Percentiles rank a stretch among this genome's conserved stretches.
phyloP scores from a whole-genome alignment of 1,139 yeast genomes.

The Zhuliangozyma parablackwelliae region DNA sequence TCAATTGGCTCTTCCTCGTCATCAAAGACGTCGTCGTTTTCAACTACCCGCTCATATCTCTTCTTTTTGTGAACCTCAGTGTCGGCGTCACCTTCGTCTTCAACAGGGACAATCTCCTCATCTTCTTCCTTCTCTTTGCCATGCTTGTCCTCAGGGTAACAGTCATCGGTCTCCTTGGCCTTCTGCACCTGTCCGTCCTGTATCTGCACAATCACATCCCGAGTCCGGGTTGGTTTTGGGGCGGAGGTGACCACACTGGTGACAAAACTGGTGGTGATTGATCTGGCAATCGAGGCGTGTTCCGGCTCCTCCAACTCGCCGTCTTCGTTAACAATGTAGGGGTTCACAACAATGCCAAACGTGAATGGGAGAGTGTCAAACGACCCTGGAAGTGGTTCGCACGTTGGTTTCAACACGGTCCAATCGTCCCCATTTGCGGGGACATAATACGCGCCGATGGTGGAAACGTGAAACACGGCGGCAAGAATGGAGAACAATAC shows the following conservation, averaged over 20 bases:
- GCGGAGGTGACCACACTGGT: conserved; percentile 19
- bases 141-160: not conserved
- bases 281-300: conserved; percentile 12
- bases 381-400: conserved; percentile 15
- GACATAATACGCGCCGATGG: conserved; percentile 13
- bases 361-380: conserved; percentile 23
- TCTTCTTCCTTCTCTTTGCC: not conserved
- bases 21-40: not conserved
- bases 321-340: conserved; percentile 15
- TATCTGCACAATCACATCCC: conserved; percentile 22
- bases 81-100: conserved; percentile 1
- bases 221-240: conserved; percentile 22
- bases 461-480: too few relatives aligned
- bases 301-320: conserved; percentile 14
- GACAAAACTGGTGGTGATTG: conserved; percentile 16
- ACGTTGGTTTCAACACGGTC: conserved; percentile 26
- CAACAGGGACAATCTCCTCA: not conserved
- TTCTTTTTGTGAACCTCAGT: conserved; percentile 2
- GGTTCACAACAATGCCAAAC: conserved; percentile 35
- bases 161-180: conserved; percentile 3
- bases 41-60: conserved; percentile 1
- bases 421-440: conserved; percentile 35
- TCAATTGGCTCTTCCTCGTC: conserved; percentile 1
- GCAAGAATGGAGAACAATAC: too few relatives aligned
- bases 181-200: conserved; percentile 31